Conservation (phyloP, 1,139 yeast species). For the Candida smagusa region DNA sequence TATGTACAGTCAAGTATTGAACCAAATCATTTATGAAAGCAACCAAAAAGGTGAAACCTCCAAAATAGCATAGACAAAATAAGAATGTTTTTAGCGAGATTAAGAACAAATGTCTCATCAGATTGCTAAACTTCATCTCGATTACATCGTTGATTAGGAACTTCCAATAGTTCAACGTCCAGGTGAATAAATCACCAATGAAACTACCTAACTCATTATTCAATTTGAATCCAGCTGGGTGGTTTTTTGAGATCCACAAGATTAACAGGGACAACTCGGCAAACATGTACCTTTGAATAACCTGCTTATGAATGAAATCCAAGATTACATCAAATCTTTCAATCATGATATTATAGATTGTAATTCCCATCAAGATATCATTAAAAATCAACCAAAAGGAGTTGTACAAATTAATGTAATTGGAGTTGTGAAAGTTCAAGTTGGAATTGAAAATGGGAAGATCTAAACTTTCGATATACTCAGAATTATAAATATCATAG, state of each 20-base stretch:
- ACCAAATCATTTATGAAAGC: conserved; percentile 65
- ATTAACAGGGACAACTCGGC: conserved; percentile 46
- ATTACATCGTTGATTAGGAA: conserved; percentile 12
- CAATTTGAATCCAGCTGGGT: conserved; percentile 93
- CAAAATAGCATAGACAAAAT: conserved; percentile 32
- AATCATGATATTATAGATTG: conserved; percentile 50
- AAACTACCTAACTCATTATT: conserved; percentile 84
- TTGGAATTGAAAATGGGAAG: conserved; percentile 38
- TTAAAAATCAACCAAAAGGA: conserved; percentile 84
- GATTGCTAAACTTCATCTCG: conserved; percentile 7
- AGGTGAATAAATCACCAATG: conserved; percentile 78
- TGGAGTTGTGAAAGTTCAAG: conserved; percentile 51
- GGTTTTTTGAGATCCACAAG: conserved; percentile 69
- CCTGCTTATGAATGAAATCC: conserved; percentile 28
- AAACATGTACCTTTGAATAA: conserved; percentile 34
- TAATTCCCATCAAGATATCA: conserved; percentile 73
- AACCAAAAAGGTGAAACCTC: conserved; percentile 71
- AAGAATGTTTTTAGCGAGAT: conserved; percentile 9
- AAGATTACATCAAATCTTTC: conserved; percentile 39
- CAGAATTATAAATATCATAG: conserved; percentile 29
- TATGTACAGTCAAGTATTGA: conserved; percentile 64
- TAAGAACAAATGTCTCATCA: conserved; percentile 3
- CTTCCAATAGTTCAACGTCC: conserved; percentile 80
- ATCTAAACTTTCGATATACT: conserved; percentile 23
- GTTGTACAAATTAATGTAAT: conserved; percentile 85